Conservation (phyloP, 2,329 filamentous ascomycete genomes). For the Xylariaceae sp. region DNA sequence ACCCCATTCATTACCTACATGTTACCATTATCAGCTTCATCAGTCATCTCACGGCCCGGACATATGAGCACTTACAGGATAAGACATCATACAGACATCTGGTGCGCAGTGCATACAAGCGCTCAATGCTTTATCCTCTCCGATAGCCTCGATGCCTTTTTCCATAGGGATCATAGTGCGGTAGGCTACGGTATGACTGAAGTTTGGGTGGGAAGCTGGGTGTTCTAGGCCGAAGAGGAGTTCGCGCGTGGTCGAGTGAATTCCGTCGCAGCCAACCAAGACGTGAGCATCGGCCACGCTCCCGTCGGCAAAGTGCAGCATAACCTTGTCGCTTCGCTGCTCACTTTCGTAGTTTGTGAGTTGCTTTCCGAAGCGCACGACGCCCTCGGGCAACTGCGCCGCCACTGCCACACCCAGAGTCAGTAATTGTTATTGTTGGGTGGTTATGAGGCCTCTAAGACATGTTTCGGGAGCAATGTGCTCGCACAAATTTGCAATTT, state of each 20-base stretch:
- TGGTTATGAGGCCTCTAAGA: too few relatives aligned
- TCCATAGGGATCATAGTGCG: slow-evolving; percentile 61
- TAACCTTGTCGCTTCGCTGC: slow-evolving; percentile 3
- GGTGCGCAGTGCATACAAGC: slow-evolving; percentile 57
- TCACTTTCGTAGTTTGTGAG: slow-evolving; percentile 36
- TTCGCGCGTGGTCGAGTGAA: slow-evolving; percentile 55
- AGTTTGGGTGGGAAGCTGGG: slow-evolving; percentile 47
- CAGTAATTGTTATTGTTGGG: too few relatives aligned
- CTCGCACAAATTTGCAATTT: too few relatives aligned
- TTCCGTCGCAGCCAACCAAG: slow-evolving; percentile 63
- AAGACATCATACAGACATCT: slow-evolving; percentile 58
- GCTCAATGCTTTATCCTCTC: slow-evolving; percentile 49
- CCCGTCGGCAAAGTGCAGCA: slow-evolving; percentile 32
- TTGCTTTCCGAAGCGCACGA: slow-evolving; percentile 34
- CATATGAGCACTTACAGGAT: slow-evolving; percentile 48
- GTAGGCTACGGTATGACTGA: slow-evolving; percentile 59
- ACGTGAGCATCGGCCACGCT: slow-evolving; percentile 25
- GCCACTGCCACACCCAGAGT: slow-evolving; percentile 36
- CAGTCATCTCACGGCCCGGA: too few relatives aligned
- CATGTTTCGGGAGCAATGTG: too few relatives aligned
- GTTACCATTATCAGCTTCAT: background rate
- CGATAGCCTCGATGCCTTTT: slow-evolving; percentile 49
- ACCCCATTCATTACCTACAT: slow-evolving; percentile 43
- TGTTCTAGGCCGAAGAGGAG: slow-evolving; percentile 50
- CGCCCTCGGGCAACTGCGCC: slow-evolving; percentile 24